Percentiles rank a stretch among this genome's conserved stretches.
Evolutionary conservation across 495 filamentous ascomycete species (phyloP).

Genomic region (Podospora appendiculata): DNA sequence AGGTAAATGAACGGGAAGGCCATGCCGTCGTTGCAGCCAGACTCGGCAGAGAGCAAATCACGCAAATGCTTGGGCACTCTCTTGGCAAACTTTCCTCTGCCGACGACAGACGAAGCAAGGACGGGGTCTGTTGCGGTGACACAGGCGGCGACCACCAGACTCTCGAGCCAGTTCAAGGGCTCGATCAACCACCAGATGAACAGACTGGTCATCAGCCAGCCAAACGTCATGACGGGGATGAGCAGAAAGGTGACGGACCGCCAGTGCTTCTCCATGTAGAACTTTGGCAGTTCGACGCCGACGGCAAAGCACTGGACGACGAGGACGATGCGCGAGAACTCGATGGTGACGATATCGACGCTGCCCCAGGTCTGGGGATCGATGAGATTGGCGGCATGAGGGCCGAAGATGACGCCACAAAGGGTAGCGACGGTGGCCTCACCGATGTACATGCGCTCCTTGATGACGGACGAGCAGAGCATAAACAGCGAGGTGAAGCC

Average conservation of each 20-base stretch:
- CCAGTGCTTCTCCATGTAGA: constrained; percentile 99
- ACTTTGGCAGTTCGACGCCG: constrained; percentile 94
- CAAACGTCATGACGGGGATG: constrained; percentile 94
- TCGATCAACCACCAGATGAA: constrained; percentile 95
- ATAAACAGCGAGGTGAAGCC: constrained; percentile 98
- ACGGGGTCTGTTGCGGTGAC: constrained; percentile 98
- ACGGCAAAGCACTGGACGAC: constrained; percentile 99
- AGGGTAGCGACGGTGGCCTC: constrained; percentile 96
- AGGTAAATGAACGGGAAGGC: constrained; percentile 98
- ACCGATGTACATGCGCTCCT: constrained; percentile 97
- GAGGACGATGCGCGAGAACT: constrained; percentile 94
- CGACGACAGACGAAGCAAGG: constrained; percentile 93
- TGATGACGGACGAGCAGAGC: constrained; percentile 95
- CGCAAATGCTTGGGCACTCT: constrained; percentile 94
- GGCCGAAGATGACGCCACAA: constrained; percentile 95
- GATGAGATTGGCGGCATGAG: constrained; percentile 87
- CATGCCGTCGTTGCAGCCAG: constrained; percentile 99
- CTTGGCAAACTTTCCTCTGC: constrained; percentile 97
- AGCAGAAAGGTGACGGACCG: constrained; percentile 82
- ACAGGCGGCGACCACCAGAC: constrained; percentile 79
- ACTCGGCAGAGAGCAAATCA: constrained; percentile 92
- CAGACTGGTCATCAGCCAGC: constrained; percentile 91
- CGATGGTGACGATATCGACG: constrained; percentile 88
- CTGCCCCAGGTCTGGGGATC: constrained; percentile 83
- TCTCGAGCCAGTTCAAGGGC: constrained; percentile 77